These are phyloP conservation scores for Cystofilobasidium bisporidii DNA, from an alignment of 768 basidiomycete genomes.

Conservation along the genomic window DNA sequence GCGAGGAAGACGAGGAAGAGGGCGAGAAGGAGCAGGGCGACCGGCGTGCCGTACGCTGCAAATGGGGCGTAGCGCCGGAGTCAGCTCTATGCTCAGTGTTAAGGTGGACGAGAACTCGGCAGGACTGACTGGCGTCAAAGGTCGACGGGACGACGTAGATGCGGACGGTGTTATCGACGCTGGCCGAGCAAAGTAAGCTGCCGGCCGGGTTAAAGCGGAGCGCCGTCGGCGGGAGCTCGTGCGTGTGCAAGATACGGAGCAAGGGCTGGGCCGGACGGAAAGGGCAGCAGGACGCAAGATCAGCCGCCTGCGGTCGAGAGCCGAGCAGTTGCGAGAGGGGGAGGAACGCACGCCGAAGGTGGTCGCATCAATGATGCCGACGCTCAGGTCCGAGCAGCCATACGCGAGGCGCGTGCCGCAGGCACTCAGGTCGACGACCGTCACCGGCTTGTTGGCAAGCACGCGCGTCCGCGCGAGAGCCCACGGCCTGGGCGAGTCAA, in stretches of 20 bases:
- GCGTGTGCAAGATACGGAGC: constrained; percentile 78
- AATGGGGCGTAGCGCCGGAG: no score
- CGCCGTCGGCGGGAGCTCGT: constrained; percentile 86
- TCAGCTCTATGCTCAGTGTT: no score
- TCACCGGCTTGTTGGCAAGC: constrained; percentile 67
- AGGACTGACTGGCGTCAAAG: constrained; percentile 39
- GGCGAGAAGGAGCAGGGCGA: constrained; percentile 21
- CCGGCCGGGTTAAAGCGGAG: constrained; percentile 77
- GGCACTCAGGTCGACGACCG: constrained; percentile 66
- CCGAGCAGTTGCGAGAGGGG: no score
- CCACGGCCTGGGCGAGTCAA: constrained; percentile 33
- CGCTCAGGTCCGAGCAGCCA: constrained; percentile 74
- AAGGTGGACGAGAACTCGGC: no score
- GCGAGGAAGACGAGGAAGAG: constrained; percentile 26
- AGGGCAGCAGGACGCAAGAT: not conserved
- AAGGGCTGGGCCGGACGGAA: constrained; percentile 52
- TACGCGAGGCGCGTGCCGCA: constrained; percentile 67
- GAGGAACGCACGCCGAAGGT: constrained; percentile 58
- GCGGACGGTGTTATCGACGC: constrained; percentile 79
- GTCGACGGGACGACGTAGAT: constrained; percentile 58
- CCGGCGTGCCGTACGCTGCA: constrained; percentile 23
- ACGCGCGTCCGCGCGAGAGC: constrained; percentile 59
- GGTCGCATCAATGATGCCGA: constrained; percentile 70
- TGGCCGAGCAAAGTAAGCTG: constrained; percentile 73
- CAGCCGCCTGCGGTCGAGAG: no score